Evolutionary conservation across 768 basidiomycete species (phyloP), one percentile per base, ranked within the genome.

Genomic region (Trametes villosa): DNA sequence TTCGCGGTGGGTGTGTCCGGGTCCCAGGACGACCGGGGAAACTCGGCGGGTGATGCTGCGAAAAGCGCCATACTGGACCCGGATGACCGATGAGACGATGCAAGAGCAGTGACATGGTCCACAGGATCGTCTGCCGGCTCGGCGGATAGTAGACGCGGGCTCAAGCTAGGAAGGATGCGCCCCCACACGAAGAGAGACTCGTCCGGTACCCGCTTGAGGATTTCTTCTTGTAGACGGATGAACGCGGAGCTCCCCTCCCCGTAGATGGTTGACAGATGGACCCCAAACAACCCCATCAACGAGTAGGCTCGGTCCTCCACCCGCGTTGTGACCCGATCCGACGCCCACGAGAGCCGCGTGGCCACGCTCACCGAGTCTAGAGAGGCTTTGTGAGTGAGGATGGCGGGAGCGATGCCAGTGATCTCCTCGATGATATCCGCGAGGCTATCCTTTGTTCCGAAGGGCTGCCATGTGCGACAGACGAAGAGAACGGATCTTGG

Each of bases 221-320:
- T 51, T 22, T 51, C 50, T 24, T 51, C 50, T 30, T 51, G 50
- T 20, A 51, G 50, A n/a, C 50, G 18, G 13, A 51, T n/a, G 22
- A 51, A 51, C 3, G 50, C 50, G 17, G 24, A 36, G 20, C 33
- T n/a, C 3, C 50, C 50, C 24, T 51, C 50, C 3, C 50, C 50
- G 20, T 51, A 51, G 20, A 38, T 38, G 4, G 50, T 51, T 12
- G 50, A 34, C 50, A 51, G 31, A 15, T 51, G 18, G 24, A 51
- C 34, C 1, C 50, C 50, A 24, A 51, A 51, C 22, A 51, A 20
- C 2, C 50, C 50, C 31, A 51, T 34, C 1, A 51, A 34, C 34
- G 33, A 34, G 50, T 51, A 51, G 8, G 50, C 50, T 13, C 31
- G n/a, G 34, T 51, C 50, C 17, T 51, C 50, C 31, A 22, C 50